Evolutionary conservation across 2,329 filamentous ascomycete species (phyloP).

Genomic region (Cytospora mali): DNA sequence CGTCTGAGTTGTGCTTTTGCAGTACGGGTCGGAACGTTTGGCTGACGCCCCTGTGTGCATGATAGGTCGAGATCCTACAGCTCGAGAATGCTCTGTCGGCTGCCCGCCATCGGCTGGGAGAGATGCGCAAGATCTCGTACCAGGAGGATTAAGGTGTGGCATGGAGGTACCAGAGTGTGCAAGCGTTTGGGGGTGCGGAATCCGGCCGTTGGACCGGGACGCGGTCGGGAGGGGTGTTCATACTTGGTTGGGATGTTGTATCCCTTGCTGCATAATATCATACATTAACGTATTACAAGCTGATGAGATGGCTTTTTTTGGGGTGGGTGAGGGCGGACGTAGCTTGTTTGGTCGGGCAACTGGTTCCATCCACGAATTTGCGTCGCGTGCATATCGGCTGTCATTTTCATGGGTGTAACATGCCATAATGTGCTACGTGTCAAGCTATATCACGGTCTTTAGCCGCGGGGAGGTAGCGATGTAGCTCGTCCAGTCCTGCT

Average conservation of each 20-base stretch:
- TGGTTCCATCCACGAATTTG: background rate
- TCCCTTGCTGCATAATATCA: slow-evolving; percentile 2
- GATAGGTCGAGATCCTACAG: slow-evolving; percentile 92
- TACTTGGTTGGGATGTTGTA: background rate
- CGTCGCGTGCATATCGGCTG: background rate
- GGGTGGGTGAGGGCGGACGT: background rate
- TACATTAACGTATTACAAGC: background rate
- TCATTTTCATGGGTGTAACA: background rate
- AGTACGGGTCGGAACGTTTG: background rate
- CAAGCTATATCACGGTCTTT: background rate
- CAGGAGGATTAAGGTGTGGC: slow-evolving; percentile 64
- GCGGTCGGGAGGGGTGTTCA: background rate
- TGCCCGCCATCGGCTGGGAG: slow-evolving; percentile 81
- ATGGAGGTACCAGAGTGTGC: background rate
- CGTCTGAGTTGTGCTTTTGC: background rate
- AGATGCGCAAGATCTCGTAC: slow-evolving; percentile 98
- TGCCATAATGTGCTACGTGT: background rate
- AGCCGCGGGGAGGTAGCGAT: background rate
- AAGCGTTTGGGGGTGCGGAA: background rate
- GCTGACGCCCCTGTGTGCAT: background rate
- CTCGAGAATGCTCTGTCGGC: slow-evolving; percentile 83
- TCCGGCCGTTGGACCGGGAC: background rate
- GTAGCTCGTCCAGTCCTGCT: background rate
- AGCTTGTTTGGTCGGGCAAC: background rate
- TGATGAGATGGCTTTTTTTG: too few relatives aligned